A percentile compares a stretch with the other conserved stretches of the same genome.
These are phyloP conservation scores for Drosera spatulata DNA, from an alignment of 179 eudicot genomes.

Conservation along the genomic window DNA sequence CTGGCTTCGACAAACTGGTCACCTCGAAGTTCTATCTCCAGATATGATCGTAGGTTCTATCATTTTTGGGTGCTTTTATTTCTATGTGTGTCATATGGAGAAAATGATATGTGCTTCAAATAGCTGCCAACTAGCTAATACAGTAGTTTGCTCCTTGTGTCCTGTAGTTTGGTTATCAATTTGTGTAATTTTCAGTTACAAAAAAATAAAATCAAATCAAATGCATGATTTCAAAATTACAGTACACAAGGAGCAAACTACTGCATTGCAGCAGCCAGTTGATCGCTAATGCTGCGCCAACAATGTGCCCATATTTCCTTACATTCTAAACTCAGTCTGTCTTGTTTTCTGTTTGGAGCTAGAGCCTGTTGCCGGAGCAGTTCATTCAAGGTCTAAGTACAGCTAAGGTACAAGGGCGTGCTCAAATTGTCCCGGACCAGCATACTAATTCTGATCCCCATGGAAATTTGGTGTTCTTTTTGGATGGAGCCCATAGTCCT, in stretches of 20 bases:
- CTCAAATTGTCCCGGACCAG: slow-evolving; percentile 73
- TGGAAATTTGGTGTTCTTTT: slow-evolving; percentile 70
- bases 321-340: background rate
- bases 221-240: too few species aligned
- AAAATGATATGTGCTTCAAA: too few species aligned
- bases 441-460: slow-evolving; percentile 37
- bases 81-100: slow-evolving; percentile 2
- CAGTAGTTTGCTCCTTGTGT: too few species aligned
- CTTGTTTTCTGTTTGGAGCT: slow-evolving; percentile 14
- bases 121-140: too few species aligned
- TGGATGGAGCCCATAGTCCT: slow-evolving; percentile 99
- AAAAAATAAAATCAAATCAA: too few species aligned
- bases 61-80: background rate
- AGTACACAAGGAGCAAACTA: too few species aligned
- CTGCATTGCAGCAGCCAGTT: too few species aligned
- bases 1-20: slow-evolving; percentile 84
- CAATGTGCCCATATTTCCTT: background rate
- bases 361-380: slow-evolving; percentile 76
- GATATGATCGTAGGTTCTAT: slow-evolving; percentile 43
- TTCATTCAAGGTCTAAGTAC: slow-evolving; percentile 75
- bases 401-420: slow-evolving; percentile 85
- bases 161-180: too few species aligned
- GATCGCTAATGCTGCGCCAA: too few species aligned
- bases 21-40: slow-evolving; percentile 36
- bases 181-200: too few species aligned